Evolutionary conservation across 768 basidiomycete genomes (phyloP).

Genomic region (Mycena filopes): DNA sequence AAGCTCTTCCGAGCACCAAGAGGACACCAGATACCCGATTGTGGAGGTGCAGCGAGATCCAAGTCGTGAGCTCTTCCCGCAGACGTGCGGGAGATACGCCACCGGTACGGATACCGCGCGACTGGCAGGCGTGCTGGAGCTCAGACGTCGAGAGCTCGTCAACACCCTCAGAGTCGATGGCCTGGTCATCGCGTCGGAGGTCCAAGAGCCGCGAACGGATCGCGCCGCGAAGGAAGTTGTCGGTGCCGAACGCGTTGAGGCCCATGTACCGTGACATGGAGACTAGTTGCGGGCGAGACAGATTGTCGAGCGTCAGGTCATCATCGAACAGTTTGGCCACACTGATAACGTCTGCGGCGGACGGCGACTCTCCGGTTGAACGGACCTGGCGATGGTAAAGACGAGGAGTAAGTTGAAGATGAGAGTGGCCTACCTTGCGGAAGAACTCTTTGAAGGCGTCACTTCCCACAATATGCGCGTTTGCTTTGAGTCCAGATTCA

Average conservation of each 20-base stretch:
- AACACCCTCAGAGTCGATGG: slow-evolving; percentile 90
- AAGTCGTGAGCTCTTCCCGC: slow-evolving; percentile 89
- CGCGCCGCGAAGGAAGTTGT: slow-evolving; percentile 95
- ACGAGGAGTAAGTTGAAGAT: not conserved
- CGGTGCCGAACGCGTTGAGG: slow-evolving; percentile 97
- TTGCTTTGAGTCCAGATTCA: slow-evolving; percentile 93
- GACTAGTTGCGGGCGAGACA: slow-evolving; percentile 97
- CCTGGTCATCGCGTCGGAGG: slow-evolving; percentile 92
- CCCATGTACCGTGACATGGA: slow-evolving; percentile 99
- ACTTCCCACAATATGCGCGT: slow-evolving; percentile 90
- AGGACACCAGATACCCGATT: slow-evolving; percentile 94
- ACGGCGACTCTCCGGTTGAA: slow-evolving; percentile 94
- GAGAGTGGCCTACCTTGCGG: slow-evolving; percentile 75
- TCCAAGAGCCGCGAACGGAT: slow-evolving; percentile 86
- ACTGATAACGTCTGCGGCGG: slow-evolving; percentile 87
- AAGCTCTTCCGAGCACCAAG: slow-evolving; percentile 93
- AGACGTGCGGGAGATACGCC: slow-evolving; percentile 90
- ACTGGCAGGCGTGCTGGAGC: slow-evolving; percentile 92
- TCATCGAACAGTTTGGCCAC: slow-evolving; percentile 98
- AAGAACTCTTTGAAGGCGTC: slow-evolving; percentile 99
- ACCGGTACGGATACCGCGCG: slow-evolving; percentile 90
- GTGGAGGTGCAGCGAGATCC: slow-evolving; percentile 93
- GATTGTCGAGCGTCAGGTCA: slow-evolving; percentile 96
- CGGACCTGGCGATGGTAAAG: slow-evolving; percentile 66
- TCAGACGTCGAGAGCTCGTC: slow-evolving; percentile 92